Evolutionary conservation across 2,329 filamentous ascomycete genomes (phyloP).

Genomic region (Colletotrichum lupini): DNA sequence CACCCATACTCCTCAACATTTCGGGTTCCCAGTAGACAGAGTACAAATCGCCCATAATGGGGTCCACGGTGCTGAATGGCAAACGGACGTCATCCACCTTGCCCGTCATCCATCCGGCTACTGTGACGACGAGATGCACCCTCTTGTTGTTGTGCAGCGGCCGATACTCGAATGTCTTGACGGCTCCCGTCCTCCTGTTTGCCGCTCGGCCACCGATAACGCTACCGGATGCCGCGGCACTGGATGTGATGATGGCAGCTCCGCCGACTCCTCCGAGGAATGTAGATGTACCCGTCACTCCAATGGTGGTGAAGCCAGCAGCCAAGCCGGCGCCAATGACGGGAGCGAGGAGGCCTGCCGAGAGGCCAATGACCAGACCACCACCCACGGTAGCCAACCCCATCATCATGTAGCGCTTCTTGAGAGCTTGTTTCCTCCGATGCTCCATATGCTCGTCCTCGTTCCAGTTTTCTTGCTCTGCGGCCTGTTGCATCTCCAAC

Average conservation of each 20-base stretch:
- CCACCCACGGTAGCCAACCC: conserved; percentile 95
- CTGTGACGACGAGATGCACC: conserved; percentile 93
- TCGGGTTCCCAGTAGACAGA: conserved; percentile 98
- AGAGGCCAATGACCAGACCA: conserved; percentile 93
- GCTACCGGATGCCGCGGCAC: conserved; percentile 86
- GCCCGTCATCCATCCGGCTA: conserved; percentile 98
- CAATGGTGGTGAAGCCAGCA: conserved; percentile 94
- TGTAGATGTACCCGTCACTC: conserved; percentile 86
- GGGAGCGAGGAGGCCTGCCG: conserved; percentile 89
- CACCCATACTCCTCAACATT: conserved; percentile 97
- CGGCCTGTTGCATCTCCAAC: conserved; percentile 95
- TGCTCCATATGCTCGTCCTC: conserved; percentile 94
- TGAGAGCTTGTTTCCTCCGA: conserved; percentile 83
- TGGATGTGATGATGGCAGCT: conserved; percentile 92
- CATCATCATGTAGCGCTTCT: conserved; percentile 92
- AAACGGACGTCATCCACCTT: conserved; percentile 96
- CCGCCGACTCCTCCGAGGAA: conserved; percentile 94
- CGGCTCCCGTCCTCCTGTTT: conserved; percentile 87
- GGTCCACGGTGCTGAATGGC: conserved; percentile 95
- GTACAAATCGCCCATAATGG: conserved; percentile 98
- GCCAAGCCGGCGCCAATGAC: conserved; percentile 94
- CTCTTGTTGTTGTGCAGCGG: conserved; percentile 98
- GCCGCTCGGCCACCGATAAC: conserved; percentile 88
- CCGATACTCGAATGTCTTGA: conserved; percentile 96
- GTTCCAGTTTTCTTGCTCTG: conserved; percentile 97